Evolutionary conservation across 768 basidiomycete species (phyloP).

Genomic region (Grammothele lineata): DNA sequence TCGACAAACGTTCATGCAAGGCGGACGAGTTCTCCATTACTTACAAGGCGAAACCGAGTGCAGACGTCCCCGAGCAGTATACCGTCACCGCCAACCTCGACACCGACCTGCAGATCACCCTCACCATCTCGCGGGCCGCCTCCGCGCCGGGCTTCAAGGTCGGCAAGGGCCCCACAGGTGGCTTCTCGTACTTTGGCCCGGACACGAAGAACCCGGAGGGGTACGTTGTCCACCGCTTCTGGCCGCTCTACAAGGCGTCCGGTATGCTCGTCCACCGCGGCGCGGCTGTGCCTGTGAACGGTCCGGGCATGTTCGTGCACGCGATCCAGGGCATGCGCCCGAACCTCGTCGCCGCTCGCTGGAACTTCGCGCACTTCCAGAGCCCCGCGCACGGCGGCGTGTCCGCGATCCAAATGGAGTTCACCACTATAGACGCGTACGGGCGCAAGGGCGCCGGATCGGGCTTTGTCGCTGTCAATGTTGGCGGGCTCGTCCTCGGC

Average conservation of each 20-base stretch:
- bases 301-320: slow-evolving; percentile 84
- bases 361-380: slow-evolving; percentile 96
- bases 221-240: slow-evolving; percentile 89
- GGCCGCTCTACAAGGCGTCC: slow-evolving; percentile 61
- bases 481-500: slow-evolving; percentile 81
- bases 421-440: slow-evolving; percentile 76
- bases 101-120: slow-evolving; percentile 72
- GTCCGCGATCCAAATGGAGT: slow-evolving; percentile 93
- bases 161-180: slow-evolving; percentile 84
- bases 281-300: slow-evolving; percentile 49
- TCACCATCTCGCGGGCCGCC: slow-evolving; percentile 68
- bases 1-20: slow-evolving; percentile 85
- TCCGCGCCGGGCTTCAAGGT: slow-evolving; percentile 86
- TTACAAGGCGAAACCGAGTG: slow-evolving; percentile 50
- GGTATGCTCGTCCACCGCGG: slow-evolving; percentile 72
- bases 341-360: slow-evolving; percentile 84
- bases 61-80: slow-evolving; percentile 73
- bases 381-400: slow-evolving; percentile 68
- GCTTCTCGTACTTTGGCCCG: slow-evolving; percentile 82
- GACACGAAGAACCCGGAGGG: slow-evolving; percentile 69
- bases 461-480: slow-evolving; percentile 78
- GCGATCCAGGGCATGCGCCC: slow-evolving; percentile 99
- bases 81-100: slow-evolving; percentile 74
- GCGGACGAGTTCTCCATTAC: slow-evolving; percentile 82
- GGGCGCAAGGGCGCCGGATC: slow-evolving; percentile 78